Base-by-base conservation (phyloP, 495 filamentous ascomycete species). In the Monascus purpureus region DNA sequence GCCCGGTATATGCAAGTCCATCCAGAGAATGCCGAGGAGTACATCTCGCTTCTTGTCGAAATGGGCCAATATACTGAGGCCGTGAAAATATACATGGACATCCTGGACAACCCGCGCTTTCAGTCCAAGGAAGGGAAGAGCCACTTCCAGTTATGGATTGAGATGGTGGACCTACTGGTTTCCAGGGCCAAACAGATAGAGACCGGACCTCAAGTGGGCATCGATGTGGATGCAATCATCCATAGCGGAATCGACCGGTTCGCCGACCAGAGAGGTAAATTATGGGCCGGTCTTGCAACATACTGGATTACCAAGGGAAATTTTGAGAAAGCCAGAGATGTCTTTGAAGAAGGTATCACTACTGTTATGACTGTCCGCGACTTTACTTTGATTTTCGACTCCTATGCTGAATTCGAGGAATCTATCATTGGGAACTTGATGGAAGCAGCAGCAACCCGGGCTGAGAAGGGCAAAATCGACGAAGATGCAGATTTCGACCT, bases 341-440 rank as follows among this genome's bases (percentile, higher is more conserved):
- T 93, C 13, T 95, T 93, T 42, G 92, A 99, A 57, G 87, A 96
- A 57, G 92, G 86, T 28, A 83, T 96, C 40, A 93, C 82, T 17
- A 96, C 90, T 1, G 92, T 95, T 35, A 94, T 95, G 88, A 99
- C 92, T 3, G 85, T 96, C n/a, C 74, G 92, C 31, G 92, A 99
- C 57, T 99, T 99, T 45, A 92, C 88, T 0, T 69, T 95, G 27
- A 75, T 96, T 14, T 99, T 99, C 42, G 92, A 99, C 50, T 80
- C 85, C 0, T 99, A 99, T 47, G 74, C 78, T 25, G 92, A 99
- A 53, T 94, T 94, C 28, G 92, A 99, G 50, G 92, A 99, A 57
- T 87, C 86, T 0, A 80, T 96, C 45, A 95, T 95, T 38, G 75
- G 81, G 17, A 80, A 70, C 24, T 53, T 95, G 49, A 93, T 96